These are phyloP conservation scores for Saccharomyces pastorianus DNA, from an alignment of 1,139 yeast genomes.

Conservation along the genomic window DNA sequence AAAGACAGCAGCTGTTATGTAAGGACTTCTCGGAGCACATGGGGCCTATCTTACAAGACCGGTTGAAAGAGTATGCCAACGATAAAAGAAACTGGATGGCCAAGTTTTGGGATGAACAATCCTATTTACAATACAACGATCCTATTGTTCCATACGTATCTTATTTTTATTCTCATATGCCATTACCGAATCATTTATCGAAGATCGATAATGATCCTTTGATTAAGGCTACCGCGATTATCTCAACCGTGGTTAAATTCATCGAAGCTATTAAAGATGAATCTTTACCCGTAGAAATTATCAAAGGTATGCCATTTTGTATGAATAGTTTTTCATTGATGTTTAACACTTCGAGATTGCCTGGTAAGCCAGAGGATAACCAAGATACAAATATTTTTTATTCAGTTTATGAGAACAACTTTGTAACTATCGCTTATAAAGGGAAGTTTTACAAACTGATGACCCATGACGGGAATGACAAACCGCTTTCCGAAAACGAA, in stretches of 20 bases:
- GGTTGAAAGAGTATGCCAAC: slow-evolving; percentile 56
- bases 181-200: slow-evolving; percentile 41
- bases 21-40: slow-evolving; percentile 57
- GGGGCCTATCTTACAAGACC: slow-evolving; percentile 61
- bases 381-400: slow-evolving; percentile 49
- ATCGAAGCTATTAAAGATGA: slow-evolving; percentile 50
- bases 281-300: slow-evolving; percentile 63
- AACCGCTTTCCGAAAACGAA: slow-evolving; percentile 50
- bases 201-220: slow-evolving; percentile 62
- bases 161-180: slow-evolving; percentile 81
- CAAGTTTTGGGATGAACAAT: slow-evolving; percentile 90
- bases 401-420: slow-evolving; percentile 52
- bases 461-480: slow-evolving; percentile 50
- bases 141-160: slow-evolving; percentile 92
- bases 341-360: slow-evolving; percentile 86
- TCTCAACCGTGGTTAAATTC: slow-evolving; percentile 49
- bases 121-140: slow-evolving; percentile 84
- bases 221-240: slow-evolving; percentile 61
- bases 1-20: slow-evolving; percentile 48
- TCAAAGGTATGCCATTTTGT: slow-evolving; percentile 77
- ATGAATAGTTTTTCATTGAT: slow-evolving; percentile 88
- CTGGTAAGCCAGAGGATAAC: slow-evolving; percentile 41
- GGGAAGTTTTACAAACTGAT: slow-evolving; percentile 77
- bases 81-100: slow-evolving; percentile 78
- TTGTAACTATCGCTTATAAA: slow-evolving; percentile 63